phyloP scores from a whole-genome alignment of 2,329 filamentous ascomycete genomes.

The Fusarium coffeatum region DNA sequence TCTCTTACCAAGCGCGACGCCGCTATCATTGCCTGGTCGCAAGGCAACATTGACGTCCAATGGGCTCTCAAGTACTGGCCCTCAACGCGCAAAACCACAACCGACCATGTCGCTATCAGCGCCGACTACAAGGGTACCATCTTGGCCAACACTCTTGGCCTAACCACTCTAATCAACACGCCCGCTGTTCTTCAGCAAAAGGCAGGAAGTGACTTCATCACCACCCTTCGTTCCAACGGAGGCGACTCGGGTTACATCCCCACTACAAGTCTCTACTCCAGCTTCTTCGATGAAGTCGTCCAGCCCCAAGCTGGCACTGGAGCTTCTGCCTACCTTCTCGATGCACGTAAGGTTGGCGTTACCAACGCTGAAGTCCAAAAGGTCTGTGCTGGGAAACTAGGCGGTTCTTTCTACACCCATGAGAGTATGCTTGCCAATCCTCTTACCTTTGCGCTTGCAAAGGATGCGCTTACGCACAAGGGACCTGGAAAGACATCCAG shows the following conservation, averaged over 20 bases:
- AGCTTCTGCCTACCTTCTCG: slow-evolving; percentile 10
- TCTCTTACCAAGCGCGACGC: background rate
- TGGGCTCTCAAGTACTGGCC: slow-evolving; percentile 31
- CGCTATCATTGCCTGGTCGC: slow-evolving; percentile 6
- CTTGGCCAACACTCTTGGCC: background rate
- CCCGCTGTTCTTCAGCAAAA: slow-evolving; percentile 14
- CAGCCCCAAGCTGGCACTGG: slow-evolving; percentile 5
- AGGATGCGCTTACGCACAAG: slow-evolving; percentile 1
- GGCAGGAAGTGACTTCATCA: slow-evolving; percentile 7
- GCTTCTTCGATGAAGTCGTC: slow-evolving; percentile 8
- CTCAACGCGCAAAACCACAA: slow-evolving; percentile 1
- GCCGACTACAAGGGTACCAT: slow-evolving; percentile 14
- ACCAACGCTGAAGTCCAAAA: slow-evolving; percentile 10
- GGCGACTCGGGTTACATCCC: slow-evolving; percentile 15
- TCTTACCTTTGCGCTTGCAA: slow-evolving; percentile 1
- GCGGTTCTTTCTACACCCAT: slow-evolving; percentile 15
- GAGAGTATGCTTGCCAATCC: slow-evolving; percentile 14
- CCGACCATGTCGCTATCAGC: slow-evolving; percentile 14
- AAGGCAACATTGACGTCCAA: slow-evolving; percentile 13
- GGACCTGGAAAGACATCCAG: background rate
- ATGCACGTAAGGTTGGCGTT: background rate
- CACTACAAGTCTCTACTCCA: slow-evolving; percentile 16
- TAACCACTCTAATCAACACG: background rate
- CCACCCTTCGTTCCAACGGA: background rate
- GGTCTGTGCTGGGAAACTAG: background rate